These are phyloP conservation scores for Xylaria sp. DNA, from an alignment of 2,329 filamentous ascomycete species.

Conservation along the genomic window DNA sequence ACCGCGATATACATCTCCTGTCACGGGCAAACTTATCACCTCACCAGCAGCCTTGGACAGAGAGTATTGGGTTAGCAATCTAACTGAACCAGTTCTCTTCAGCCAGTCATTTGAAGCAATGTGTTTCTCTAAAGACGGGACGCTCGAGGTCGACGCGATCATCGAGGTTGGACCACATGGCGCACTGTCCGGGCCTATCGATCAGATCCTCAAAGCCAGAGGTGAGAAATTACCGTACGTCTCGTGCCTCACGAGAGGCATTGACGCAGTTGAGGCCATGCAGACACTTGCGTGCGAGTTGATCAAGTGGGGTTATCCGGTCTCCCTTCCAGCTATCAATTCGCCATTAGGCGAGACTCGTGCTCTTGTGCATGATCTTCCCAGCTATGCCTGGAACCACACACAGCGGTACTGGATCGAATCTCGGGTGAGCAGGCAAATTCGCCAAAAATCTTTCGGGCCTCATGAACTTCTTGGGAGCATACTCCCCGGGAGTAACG, in stretches of 20 bases:
- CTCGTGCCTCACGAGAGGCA: constrained; percentile 36
- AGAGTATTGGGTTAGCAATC: constrained; percentile 39
- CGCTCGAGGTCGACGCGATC: constrained; percentile 40
- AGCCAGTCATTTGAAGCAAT: constrained; percentile 39
- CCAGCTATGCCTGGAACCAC: constrained; percentile 37
- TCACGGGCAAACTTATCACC: constrained; percentile 42
- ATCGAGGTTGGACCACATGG: constrained; percentile 51
- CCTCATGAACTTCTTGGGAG: constrained; percentile 33
- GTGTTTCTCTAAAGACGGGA: constrained; percentile 6
- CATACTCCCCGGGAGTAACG: constrained; percentile 1
- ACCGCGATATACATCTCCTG: constrained; percentile 42
- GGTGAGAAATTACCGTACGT: constrained; percentile 31
- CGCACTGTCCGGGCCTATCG: constrained; percentile 47
- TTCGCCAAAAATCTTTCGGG: constrained; percentile 6
- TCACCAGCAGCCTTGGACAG: constrained; percentile 30
- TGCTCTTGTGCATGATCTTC: constrained; percentile 22
- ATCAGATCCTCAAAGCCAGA: constrained; percentile 45
- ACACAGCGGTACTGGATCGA: constrained; percentile 27
- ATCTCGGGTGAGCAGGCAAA: constrained; percentile 11
- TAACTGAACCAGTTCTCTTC: constrained; percentile 46
- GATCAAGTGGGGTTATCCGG: constrained; percentile 39
- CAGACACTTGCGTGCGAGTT: constrained; percentile 41
- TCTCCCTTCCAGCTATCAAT: constrained; percentile 38
- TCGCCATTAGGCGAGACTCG: not conserved
- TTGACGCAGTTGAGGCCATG: constrained; percentile 44